phyloP scores from a whole-genome alignment of 805 yeast genomes.

The Blastobotrys chiropterorum region DNA sequence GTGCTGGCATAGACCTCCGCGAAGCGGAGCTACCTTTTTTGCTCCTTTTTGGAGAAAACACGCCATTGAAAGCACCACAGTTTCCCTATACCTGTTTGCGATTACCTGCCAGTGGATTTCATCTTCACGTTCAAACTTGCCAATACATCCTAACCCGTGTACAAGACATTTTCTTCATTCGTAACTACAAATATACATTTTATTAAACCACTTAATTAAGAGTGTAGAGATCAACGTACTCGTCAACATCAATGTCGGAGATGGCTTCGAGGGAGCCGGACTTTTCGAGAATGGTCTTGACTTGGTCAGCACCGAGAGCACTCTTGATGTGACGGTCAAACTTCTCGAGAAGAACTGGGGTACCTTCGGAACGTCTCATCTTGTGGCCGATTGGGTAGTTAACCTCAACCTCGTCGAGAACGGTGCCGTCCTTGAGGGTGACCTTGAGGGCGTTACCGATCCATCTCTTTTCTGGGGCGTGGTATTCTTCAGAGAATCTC shows the following conservation, averaged over 20 bases:
- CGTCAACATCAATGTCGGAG: conserved; percentile 41
- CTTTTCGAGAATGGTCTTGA: conserved; percentile 34
- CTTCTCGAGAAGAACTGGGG: conserved; percentile 46
- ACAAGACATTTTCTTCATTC: too few relatives aligned
- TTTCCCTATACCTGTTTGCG: too few relatives aligned
- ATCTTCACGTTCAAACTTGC: too few relatives aligned
- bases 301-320: conserved; percentile 38
- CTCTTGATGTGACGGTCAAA: conserved; percentile 47
- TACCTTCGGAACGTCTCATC: conserved; percentile 53
- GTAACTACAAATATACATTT: not conserved
- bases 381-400: conserved; percentile 57
- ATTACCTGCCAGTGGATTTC: too few relatives aligned
- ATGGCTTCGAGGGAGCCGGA: conserved; percentile 29
- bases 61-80: too few relatives aligned
- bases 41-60: too few relatives aligned
- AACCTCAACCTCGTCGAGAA: conserved; percentile 45
- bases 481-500: conserved; percentile 46
- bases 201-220: not conserved
- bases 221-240: conserved; percentile 40
- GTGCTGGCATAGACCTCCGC: too few relatives aligned
- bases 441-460: conserved; percentile 50
- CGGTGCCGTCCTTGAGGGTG: conserved; percentile 49
- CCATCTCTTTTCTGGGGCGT: conserved; percentile 50
- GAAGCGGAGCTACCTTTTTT: too few relatives aligned
- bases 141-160: too few relatives aligned